Conservation (phyloP, 495 filamentous ascomycete species). For the Xylaria venustula region DNA sequence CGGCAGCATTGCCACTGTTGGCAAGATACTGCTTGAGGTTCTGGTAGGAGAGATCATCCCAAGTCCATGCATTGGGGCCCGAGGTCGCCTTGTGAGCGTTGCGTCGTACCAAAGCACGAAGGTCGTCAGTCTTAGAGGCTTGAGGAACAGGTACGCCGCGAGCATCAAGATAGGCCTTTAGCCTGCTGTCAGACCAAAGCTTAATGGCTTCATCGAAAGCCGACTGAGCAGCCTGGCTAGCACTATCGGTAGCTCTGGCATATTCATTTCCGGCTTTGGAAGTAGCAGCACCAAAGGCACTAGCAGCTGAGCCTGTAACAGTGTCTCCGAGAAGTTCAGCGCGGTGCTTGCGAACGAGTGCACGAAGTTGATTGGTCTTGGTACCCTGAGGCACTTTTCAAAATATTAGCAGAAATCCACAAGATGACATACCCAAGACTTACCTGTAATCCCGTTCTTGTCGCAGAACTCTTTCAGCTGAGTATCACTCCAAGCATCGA, state of each 20-base stretch:
- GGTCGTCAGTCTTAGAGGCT: constrained; percentile 72
- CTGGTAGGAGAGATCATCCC: constrained; percentile 77
- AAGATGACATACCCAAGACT: not conserved
- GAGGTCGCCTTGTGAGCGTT: constrained; percentile 69
- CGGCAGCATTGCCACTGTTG: constrained; percentile 56
- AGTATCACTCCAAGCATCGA: constrained; percentile 86
- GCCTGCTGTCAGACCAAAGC: constrained; percentile 66
- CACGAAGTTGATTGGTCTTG: constrained; percentile 81
- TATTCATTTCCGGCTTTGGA: constrained; percentile 76
- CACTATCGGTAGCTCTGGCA: constrained; percentile 72
- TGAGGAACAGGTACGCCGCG: constrained; percentile 74
- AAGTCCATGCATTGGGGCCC: constrained; percentile 77
- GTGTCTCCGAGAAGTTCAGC: constrained; percentile 69
- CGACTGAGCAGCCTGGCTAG: constrained; percentile 60
- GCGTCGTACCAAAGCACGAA: constrained; percentile 70
- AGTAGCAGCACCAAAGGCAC: constrained; percentile 76
- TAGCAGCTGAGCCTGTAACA: constrained; percentile 58
- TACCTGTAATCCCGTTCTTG: constrained; percentile 69
- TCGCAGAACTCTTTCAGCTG: constrained; percentile 91
- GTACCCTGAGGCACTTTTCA: constrained; percentile 85
- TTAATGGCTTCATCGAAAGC: constrained; percentile 63
- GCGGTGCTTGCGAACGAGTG: constrained; percentile 88
- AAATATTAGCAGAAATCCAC: constrained; percentile 43
- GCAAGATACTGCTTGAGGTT: constrained; percentile 72
- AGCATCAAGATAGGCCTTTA: constrained; percentile 76